Conservation (phyloP, 23 red algal species). For the Gracilariopsis chorda region DNA sequence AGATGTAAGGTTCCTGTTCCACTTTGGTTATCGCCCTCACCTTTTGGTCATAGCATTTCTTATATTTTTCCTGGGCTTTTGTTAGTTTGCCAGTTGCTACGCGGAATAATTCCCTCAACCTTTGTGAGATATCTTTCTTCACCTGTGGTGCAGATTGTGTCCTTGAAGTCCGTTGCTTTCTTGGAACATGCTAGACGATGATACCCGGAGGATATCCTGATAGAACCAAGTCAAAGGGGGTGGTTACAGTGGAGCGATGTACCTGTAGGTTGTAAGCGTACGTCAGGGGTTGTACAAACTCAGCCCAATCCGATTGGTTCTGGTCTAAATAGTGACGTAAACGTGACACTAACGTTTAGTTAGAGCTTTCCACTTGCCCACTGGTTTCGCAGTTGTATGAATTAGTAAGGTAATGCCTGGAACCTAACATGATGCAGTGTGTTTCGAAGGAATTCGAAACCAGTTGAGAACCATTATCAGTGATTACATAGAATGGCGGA, state of each 20-base stretch:
- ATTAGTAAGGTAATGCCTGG: neutral
- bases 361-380: slow-evolving; percentile 19
- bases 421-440: neutral
- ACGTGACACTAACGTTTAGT: no score
- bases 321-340: neutral
- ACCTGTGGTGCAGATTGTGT: neutral
- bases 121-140: neutral
- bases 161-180: neutral
- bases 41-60: neutral
- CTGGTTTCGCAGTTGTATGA: slow-evolving; percentile 26
- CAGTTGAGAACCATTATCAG: slow-evolving; percentile 5
- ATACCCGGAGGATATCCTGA: neutral
- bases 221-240: neutral
- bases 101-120: neutral
- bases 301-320: neutral
- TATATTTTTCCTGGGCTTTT: neutral
- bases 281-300: neutral
- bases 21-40: no score
- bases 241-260: neutral
- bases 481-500: neutral
- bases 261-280: slow-evolving; percentile 1
- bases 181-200: no score
- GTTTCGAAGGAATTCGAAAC: slow-evolving; percentile 11
- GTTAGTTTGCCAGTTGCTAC: neutral
- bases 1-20: no score